Evolutionary conservation across 768 basidiomycete species (phyloP).

Genomic region (Hortiboletus flavorubellus): DNA sequence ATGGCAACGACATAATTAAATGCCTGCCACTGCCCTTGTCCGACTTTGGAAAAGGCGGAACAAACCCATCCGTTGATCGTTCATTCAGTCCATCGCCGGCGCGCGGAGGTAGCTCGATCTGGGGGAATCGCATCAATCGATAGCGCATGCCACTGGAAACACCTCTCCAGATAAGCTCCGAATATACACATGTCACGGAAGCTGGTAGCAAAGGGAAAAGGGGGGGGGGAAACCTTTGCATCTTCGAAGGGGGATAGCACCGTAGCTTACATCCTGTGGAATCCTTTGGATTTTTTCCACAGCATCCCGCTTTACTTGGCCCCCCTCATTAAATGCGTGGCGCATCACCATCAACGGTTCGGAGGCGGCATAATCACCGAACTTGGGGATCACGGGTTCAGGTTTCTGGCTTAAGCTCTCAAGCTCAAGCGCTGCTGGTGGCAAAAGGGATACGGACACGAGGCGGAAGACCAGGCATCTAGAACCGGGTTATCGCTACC

Average conservation of each 20-base stretch:
- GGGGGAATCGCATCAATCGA: conserved; percentile 19
- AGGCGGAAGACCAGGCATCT: not conserved
- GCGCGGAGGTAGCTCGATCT: conserved; percentile 20
- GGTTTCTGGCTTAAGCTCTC: not conserved
- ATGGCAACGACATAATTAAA: conserved; percentile 3
- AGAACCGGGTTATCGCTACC: not conserved
- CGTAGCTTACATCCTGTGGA: too few species aligned
- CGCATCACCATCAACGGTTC: conserved; percentile 8
- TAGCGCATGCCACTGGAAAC: conserved; percentile 7
- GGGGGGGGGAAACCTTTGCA: not conserved
- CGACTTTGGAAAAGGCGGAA: conserved; percentile 10
- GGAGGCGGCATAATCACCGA: conserved; percentile 23
- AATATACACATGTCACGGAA: conserved; percentile 11
- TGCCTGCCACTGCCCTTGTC: not conserved
- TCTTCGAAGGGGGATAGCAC: conserved; percentile 2
- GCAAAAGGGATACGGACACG: not conserved
- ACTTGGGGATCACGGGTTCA: not conserved
- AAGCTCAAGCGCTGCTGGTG: not conserved
- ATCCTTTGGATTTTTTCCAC: not conserved
- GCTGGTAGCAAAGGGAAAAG: not conserved
- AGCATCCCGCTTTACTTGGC: not conserved
- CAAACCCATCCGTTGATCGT: conserved; percentile 19
- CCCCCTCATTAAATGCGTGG: not conserved
- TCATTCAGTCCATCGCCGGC: conserved; percentile 13
- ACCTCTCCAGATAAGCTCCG: not conserved